Evolutionary conservation across 192 early-diverging fungal genomes (phyloP).

Genomic region (Coemansia sp.): DNA sequence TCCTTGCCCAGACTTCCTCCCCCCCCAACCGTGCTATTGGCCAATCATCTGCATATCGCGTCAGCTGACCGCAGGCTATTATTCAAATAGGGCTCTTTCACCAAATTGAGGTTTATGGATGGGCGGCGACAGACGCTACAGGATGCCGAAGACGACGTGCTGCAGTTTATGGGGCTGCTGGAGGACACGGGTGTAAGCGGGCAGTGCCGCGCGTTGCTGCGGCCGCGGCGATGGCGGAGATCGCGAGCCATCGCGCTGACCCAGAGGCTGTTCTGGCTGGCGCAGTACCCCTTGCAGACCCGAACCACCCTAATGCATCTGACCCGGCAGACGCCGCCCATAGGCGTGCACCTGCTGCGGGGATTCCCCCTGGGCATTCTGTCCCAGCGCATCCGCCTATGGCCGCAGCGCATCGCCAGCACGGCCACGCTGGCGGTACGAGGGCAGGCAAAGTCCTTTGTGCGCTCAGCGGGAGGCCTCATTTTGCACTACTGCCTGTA

Average conservation of each 20-base stretch:
- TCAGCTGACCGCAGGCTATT: too few relatives aligned
- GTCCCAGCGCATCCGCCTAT: conserved; percentile 23
- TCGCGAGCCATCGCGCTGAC: conserved; percentile 12
- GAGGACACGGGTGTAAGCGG: not conserved
- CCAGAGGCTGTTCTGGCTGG: conserved; percentile 3
- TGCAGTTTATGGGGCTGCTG: conserved; percentile 13
- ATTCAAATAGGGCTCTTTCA: too few relatives aligned
- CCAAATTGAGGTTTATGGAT: too few relatives aligned
- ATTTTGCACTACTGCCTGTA: conserved; percentile 24
- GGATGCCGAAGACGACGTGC: conserved; percentile 16
- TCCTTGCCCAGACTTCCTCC: not conserved
- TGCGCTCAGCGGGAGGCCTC: conserved; percentile 1
- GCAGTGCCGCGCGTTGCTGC: conserved; percentile 1
- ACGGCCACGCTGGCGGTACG: not conserved
- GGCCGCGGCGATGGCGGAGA: conserved; percentile 14
- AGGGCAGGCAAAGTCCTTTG: not conserved
- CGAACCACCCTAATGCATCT: conserved; percentile 21
- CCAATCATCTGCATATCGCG: too few relatives aligned
- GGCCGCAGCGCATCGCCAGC: conserved; percentile 13
- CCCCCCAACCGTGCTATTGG: not conserved
- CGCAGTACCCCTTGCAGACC: conserved; percentile 27
- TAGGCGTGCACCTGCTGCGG: not conserved
- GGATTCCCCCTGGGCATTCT: conserved; percentile 13
- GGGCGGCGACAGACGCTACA: not conserved
- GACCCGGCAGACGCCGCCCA: not conserved